These are phyloP conservation scores for Sporobolomyces roseus DNA, from an alignment of 768 basidiomycete species.

Conservation along the genomic window DNA sequence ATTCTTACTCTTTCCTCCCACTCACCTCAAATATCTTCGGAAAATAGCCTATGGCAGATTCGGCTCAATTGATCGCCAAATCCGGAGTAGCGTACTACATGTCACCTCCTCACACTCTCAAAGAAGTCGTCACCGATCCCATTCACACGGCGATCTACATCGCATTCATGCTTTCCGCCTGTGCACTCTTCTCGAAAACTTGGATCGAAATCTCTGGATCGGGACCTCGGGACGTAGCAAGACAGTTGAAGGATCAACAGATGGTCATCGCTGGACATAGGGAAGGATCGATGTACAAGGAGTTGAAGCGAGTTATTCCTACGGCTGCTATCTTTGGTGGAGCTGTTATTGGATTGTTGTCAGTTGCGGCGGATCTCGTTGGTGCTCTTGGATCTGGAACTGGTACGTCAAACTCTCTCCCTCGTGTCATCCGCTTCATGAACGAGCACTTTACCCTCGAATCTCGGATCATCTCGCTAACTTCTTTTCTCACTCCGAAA, in stretches of 20 bases:
- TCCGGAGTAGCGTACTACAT: conserved; percentile 97
- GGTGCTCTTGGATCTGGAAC: conserved; percentile 79
- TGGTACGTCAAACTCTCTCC: conserved; percentile 58
- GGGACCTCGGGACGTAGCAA: conserved; percentile 91
- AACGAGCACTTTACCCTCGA: no score
- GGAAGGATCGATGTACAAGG: conserved; percentile 98
- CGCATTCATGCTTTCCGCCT: conserved; percentile 84
- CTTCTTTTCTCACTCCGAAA: no score
- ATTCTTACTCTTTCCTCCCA: not conserved
- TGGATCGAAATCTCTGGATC: conserved; percentile 99
- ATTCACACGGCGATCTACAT: conserved; percentile 90
- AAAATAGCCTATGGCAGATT: conserved; percentile 92
- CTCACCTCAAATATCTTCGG: no score
- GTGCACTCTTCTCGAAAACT: conserved; percentile 96
- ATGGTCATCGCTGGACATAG: conserved; percentile 83
- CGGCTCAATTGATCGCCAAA: conserved; percentile 80
- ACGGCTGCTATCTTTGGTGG: conserved; percentile 97
- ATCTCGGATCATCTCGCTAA: not conserved
- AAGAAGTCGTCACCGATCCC: conserved; percentile 81
- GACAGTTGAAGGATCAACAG: conserved; percentile 96
- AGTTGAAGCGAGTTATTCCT: conserved; percentile 94
- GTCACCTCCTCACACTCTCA: conserved; percentile 91
- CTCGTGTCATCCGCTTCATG: not conserved
- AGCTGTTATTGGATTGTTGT: conserved; percentile 87
- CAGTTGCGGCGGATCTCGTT: conserved; percentile 86